phyloP scores from a whole-genome alignment of 495 filamentous ascomycete species.

The Penicillium roqueforti region DNA sequence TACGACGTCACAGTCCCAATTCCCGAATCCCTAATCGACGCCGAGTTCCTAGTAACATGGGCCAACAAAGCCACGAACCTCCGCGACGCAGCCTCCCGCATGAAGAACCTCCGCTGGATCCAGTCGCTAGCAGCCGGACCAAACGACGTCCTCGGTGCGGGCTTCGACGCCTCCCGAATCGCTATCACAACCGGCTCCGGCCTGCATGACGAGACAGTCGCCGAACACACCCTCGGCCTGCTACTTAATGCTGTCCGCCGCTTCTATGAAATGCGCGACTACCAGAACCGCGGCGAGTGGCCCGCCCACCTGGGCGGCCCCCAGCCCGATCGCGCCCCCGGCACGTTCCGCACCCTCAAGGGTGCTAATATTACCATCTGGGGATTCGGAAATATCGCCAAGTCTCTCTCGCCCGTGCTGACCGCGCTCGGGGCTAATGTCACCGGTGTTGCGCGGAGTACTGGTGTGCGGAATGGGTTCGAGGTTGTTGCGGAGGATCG shows the following conservation, averaged over 20 bases:
- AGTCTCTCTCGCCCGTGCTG: constrained; percentile 27
- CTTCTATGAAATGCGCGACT: constrained; percentile 58
- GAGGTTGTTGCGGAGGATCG: constrained; percentile 45
- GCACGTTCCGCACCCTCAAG: constrained; percentile 52
- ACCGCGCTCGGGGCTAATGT: constrained; percentile 26
- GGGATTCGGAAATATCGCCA: constrained; percentile 36
- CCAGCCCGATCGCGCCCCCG: constrained; percentile 42
- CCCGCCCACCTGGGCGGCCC: constrained; percentile 52
- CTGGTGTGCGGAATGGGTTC: constrained; percentile 27
- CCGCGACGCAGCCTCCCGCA: constrained; percentile 41
- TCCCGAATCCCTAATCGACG: constrained; percentile 49
- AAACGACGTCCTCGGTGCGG: constrained; percentile 56
- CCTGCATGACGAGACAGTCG: constrained; percentile 57
- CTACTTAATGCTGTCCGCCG: constrained; percentile 47
- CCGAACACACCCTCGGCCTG: constrained; percentile 54
- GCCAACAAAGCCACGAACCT: constrained; percentile 51
- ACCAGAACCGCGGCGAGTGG: constrained; percentile 49
- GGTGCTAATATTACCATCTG: constrained; percentile 38
- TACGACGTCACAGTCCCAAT: constrained; percentile 53
- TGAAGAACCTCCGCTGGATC: constrained; percentile 55
- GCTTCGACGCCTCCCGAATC: constrained; percentile 45
- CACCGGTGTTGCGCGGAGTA: constrained; percentile 22
- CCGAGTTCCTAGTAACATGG: constrained; percentile 56
- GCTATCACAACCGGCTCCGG: constrained; percentile 54
- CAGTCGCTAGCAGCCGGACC: constrained; percentile 58